Evolutionary conservation across 371 early-diverging fungal genomes (phyloP), one percentile per base, ranked within the genome.

Genomic region (Haplosporangium sp.): DNA sequence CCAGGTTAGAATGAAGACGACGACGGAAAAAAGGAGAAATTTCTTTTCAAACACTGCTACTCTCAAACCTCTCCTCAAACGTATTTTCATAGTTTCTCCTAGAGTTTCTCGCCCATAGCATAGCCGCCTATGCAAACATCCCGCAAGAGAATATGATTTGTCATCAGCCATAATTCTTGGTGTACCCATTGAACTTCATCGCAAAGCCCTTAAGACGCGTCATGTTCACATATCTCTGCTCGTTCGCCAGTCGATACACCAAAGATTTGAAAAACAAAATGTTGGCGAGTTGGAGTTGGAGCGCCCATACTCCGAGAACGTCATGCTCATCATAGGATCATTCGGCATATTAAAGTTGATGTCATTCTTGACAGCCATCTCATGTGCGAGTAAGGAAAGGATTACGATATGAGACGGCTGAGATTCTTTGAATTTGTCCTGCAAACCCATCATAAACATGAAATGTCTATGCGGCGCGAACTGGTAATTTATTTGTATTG

Each of bases 201-300:
- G 69, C 61, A 16, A 93, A 86, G 12, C 73, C 66, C 2, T 94
- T 94, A 0, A 94, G 94, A 69, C 93, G 92, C 18, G 85, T 74
- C 42, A 81, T 43, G 67, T 93, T 92, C 46, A 87, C 89, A n/a
- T 84, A 83, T 12, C 92, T 81, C 38, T 82, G 47, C 50, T 84
- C 75, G 21, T 58, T 80, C 40, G 38, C 50, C 21, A 88, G 70
- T 47, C 64, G 85, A 67, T 82, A 77, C 0, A 82, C 73, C 51
- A 93, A 73, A 5, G 82, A 81, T 6, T 71, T 81, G 11, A 87
- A 74, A 73, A 90, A 92, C 13, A 90, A 72, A 41, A 91, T 65
- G 76, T 92, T 92, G 62, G 88, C 87, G 14, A 92, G 81, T 76
- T 93, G 23, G 14, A 92, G 81, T 76, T 93, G 23, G 87, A 82